These are phyloP conservation scores for Hypoxylon perforatum DNA, from an alignment of 495 filamentous ascomycete species.

Conservation along the genomic window DNA sequence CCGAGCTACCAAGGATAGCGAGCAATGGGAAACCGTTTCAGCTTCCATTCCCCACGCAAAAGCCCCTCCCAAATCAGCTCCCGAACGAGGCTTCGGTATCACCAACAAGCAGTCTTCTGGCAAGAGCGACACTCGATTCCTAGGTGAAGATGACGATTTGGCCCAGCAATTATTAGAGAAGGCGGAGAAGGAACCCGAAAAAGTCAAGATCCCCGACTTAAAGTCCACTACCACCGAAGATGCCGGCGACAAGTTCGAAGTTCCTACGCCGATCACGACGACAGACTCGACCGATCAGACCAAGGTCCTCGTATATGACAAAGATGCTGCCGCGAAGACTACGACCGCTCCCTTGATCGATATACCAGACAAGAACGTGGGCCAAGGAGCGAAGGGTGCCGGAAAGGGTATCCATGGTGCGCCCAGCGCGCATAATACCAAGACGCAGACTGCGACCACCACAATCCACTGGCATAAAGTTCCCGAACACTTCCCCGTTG, in stretches of 20 bases:
- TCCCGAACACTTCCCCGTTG: constrained; percentile 79
- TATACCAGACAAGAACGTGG: constrained; percentile 47
- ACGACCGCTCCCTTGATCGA: constrained; percentile 48
- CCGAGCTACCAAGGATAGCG: constrained; percentile 66
- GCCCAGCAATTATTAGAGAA: constrained; percentile 27
- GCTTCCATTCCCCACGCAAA: constrained; percentile 40
- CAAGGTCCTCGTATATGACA: constrained; percentile 51
- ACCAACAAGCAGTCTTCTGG: constrained; percentile 24
- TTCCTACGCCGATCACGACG: constrained; percentile 17
- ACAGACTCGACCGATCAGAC: constrained; percentile 36
- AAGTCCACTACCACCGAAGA: constrained; percentile 45
- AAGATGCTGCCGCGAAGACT: constrained; percentile 52
- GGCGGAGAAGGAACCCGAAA: constrained; percentile 17
- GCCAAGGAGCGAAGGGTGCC: constrained; percentile 43
- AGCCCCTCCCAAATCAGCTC: constrained; percentile 37
- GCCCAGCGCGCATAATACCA: constrained; percentile 24
- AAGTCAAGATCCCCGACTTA: constrained; percentile 52
- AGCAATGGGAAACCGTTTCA: constrained; percentile 54
- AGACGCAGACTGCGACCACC: constrained; percentile 37
- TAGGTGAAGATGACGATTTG: constrained; percentile 28
- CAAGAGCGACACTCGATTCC: constrained; percentile 18
- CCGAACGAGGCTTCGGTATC: constrained; percentile 22
- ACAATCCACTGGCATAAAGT: constrained; percentile 75
- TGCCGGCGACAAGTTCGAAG: constrained; percentile 26
- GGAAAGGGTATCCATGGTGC: constrained; percentile 33